Percentiles rank a stretch among this genome's conserved stretches.
Conservation (phyloP, 2,329 filamentous ascomycete species). For the Drechslerella coelobrocha region DNA sequence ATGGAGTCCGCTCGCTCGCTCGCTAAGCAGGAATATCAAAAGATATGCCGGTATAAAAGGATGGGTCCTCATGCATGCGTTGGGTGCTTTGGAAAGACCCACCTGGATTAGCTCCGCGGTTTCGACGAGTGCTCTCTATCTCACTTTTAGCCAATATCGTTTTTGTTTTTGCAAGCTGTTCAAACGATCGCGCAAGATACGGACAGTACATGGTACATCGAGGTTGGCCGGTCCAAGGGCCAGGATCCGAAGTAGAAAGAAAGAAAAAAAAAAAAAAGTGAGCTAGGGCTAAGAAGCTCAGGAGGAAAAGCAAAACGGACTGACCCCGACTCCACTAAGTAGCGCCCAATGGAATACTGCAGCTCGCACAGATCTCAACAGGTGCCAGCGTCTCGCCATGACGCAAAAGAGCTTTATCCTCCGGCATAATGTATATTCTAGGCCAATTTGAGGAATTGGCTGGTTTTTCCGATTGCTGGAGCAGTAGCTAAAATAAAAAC, state of each 20-base stretch:
- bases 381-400: constrained; percentile 36
- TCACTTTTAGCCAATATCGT: constrained; percentile 47
- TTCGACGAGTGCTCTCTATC: constrained; percentile 17
- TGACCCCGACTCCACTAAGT: constrained; percentile 11
- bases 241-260: too few relatives aligned
- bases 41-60: background rate
- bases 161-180: constrained; percentile 27
- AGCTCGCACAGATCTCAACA: constrained; percentile 46
- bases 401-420: constrained; percentile 48
- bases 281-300: constrained; percentile 40
- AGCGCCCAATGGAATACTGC: constrained; percentile 31
- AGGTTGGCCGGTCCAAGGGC: background rate
- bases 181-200: background rate
- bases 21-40: constrained; percentile 18
- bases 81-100: constrained; percentile 39
- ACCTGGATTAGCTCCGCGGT: constrained; percentile 39
- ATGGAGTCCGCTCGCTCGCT: constrained; percentile 33
- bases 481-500: constrained; percentile 49
- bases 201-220: background rate
- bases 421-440: constrained; percentile 30
- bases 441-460: constrained; percentile 43
- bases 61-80: constrained; percentile 17
- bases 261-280: too few relatives aligned
- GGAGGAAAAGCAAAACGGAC: constrained; percentile 17
- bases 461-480: constrained; percentile 50